Conservation (phyloP, 177 flowering plant species). For the Telopea speciosissima region DNA sequence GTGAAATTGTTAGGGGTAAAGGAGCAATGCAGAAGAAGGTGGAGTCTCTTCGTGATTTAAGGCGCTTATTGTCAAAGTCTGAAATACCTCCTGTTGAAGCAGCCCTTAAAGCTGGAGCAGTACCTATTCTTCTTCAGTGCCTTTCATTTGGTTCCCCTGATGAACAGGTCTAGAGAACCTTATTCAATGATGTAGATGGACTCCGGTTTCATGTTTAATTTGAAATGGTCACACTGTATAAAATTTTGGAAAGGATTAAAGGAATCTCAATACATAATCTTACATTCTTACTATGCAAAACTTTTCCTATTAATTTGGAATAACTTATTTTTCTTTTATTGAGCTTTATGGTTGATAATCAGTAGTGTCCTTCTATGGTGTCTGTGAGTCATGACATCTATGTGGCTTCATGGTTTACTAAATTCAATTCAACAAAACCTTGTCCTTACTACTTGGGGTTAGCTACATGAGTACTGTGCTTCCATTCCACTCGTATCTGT, state of each 20-base stretch:
- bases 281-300: background rate
- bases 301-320: background rate
- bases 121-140: conserved; percentile 75
- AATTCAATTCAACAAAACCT: too few species aligned
- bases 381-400: too few species aligned
- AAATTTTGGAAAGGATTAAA: background rate
- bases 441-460: too few species aligned
- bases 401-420: too few species aligned
- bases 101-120: conserved; percentile 72
- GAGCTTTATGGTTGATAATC: too few species aligned
- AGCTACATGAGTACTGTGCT: too few species aligned
- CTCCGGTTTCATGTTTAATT: background rate
- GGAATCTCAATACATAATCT: background rate
- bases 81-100: conserved; percentile 82
- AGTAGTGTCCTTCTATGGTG: too few species aligned
- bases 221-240: background rate
- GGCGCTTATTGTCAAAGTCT: conserved; percentile 82
- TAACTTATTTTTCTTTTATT: too few species aligned
- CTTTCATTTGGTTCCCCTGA: conserved; percentile 96
- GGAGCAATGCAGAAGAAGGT: conserved; percentile 73
- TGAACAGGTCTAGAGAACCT: conserved; percentile 61
- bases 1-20: conserved; percentile 58
- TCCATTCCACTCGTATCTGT: too few species aligned
- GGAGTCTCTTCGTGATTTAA: conserved; percentile 62
- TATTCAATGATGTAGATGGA: background rate